Base-by-base conservation (phyloP, 2,329 filamentous ascomycete genomes). In the Aureobasidium subglaciale region DNA sequence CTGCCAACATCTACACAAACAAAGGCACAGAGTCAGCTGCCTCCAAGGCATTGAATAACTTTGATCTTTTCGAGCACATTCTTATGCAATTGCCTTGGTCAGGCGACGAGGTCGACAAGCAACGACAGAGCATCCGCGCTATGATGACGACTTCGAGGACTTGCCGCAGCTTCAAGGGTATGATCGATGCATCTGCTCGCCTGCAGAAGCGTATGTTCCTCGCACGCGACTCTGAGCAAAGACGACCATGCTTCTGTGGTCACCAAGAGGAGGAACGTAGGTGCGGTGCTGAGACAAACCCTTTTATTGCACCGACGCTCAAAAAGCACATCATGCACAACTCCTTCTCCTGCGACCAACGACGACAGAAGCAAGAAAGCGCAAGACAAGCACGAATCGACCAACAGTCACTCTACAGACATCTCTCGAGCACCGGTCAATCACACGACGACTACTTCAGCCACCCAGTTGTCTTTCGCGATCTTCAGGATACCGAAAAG, bases 141-240 rank as follows among this genome's bases (percentile, higher is more conserved):
- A 54, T 54, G 27, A 42, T 54, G 50, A 54, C 29, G 9, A 43
- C 30, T 7, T 43, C 50, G 5, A 16, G 50, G 24, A 54, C 50
- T n/a, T 54, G 37, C 10, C 50, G 50, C 50, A 42, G 37, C n/a
- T 54, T 54, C 50, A 54, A 54, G n/a, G 50, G 50, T 38, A 54
- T 54, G 50, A 54, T 54, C 10, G 50, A 54, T 35, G 50, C 37
- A 7, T 54, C 50, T 27, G 50, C 50, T 16, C 50, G 50, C 13
- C 30, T 54, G 27, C 50, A 54, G 38, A 54, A 54, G 29, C 50
- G 50, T 18, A 11, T 54, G 20, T 54, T 54, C 38, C 29, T 42
- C 29, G 50, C 50, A 35, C 50, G 38, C 38, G 50, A 54, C 50
- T 54, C 50, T n/a, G 50, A 54, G 29, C 29, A 20, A 20, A 54